These are phyloP conservation scores for Juglanconis juglandina DNA, from an alignment of 2,329 filamentous ascomycete genomes.

Conservation along the genomic window DNA sequence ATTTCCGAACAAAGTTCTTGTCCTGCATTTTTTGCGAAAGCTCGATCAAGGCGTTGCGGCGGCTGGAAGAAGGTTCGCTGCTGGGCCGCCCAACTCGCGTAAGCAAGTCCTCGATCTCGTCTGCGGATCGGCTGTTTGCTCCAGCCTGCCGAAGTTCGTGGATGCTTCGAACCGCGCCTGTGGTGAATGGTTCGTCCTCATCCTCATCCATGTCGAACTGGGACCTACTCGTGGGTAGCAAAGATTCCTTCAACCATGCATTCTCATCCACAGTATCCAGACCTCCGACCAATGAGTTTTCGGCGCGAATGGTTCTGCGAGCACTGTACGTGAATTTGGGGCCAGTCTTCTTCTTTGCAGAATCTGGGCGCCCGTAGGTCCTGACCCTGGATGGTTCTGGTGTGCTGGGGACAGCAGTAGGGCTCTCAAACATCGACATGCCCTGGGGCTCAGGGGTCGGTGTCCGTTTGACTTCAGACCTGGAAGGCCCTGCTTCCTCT, in stretches of 20 bases:
- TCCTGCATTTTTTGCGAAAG: conserved; percentile 57
- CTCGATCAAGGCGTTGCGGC: conserved; percentile 58
- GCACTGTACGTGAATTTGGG: conserved; percentile 38
- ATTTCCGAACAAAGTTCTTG: conserved; percentile 63
- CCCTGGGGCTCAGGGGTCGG: conserved; percentile 16
- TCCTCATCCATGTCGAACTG: conserved; percentile 38
- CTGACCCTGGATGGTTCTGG: conserved; percentile 19
- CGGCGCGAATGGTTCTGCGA: conserved; percentile 33
- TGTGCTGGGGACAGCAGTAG: conserved; percentile 23
- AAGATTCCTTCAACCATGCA: conserved; percentile 22
- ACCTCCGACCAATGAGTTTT: conserved; percentile 9
- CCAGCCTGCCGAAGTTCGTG: conserved; percentile 65
- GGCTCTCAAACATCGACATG: conserved; percentile 5
- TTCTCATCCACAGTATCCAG: conserved; percentile 18
- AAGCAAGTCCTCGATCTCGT: conserved; percentile 63
- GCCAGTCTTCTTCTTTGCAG: conserved; percentile 28
- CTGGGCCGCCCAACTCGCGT: conserved; percentile 55
- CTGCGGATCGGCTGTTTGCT: conserved; percentile 62
- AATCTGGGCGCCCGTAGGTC: conserved; percentile 21
- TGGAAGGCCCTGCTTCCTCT: conserved; percentile 19
- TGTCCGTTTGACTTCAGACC: conserved; percentile 12
- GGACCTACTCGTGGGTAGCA: conserved; percentile 23
- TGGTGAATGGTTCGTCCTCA: conserved; percentile 38
- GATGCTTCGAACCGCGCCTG: conserved; percentile 57
- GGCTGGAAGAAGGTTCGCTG: conserved; percentile 44